Evolutionary conservation across 345 rosid species (phyloP), one percentile per base, ranked within the genome.

Genomic region (Tarenaya hassleriana): DNA sequence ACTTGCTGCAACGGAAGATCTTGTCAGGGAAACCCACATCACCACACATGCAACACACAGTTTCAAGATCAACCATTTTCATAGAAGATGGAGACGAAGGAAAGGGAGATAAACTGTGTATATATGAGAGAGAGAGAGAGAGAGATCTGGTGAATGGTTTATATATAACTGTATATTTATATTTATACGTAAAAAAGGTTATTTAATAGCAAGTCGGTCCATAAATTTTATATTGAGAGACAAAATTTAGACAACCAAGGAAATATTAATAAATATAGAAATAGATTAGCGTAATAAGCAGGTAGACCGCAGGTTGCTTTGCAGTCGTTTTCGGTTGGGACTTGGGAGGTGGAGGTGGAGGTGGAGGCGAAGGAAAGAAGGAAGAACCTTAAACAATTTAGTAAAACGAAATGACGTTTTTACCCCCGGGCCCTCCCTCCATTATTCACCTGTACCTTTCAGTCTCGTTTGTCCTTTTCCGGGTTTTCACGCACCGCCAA

Each of bases 11-110:
- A 67, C 83, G 95, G 69, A 91, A 91, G 72, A 91, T 95, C 75
- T 91, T 87, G 62, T 84, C 98, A 17, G 89, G 65, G 71, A 91
- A 91, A 41, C 98, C 98, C 2, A 91, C 88, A 69, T 91, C 98
- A 71, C 98, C 98, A 73, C 98, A 91, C 96, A 91, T 77, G 86
- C 88, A 87, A 71, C 96, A 91, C 4, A 86, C 89, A 17, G 75
- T 70, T 52, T 74, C 85, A 40, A 69, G 75, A 86, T 90, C 97
- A 75, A 82, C 94, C 97, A 84, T 90, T 55, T 56, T 55, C 45
- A 19, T 52, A 46, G 56, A 57, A 52, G 47, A 40, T 52, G 39
- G 49, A 45, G 37, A 55, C 47, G 50, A 52, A 34, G 34, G 45
- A 52, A 54, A 14, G 15, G 34, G 17, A 41, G 24, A 13, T 40